A percentile compares a stretch with the other conserved stretches of the same genome.
Evolutionary conservation across 1,139 yeast species (phyloP).

Genomic region (Candida glucosophila): DNA sequence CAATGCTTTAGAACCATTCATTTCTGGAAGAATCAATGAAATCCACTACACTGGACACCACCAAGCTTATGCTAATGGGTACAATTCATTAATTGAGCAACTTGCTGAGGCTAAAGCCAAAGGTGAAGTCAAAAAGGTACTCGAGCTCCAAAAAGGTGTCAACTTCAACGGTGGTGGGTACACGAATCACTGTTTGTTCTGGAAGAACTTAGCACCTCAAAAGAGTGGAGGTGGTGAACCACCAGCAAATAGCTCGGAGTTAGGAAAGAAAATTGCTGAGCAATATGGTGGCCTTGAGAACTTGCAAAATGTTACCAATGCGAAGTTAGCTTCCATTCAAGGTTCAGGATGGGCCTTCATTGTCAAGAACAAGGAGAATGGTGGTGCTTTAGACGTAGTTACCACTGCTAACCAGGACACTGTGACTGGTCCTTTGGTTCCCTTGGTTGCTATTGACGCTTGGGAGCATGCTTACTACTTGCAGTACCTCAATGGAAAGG

Average conservation of each 20-base stretch:
- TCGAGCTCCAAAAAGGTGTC: slow-evolving; percentile 70
- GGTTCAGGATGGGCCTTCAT: slow-evolving; percentile 98
- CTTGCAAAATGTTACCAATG: slow-evolving; percentile 59
- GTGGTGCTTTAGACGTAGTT: slow-evolving; percentile 68
- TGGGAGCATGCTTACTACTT: slow-evolving; percentile 99
- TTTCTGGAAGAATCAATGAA: slow-evolving; percentile 85
- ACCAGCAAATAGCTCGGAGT: slow-evolving; percentile 49
- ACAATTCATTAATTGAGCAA: slow-evolving; percentile 76
- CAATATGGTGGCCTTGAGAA: slow-evolving; percentile 77
- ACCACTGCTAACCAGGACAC: slow-evolving; percentile 91
- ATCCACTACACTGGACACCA: slow-evolving; percentile 89
- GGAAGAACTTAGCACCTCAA: slow-evolving; percentile 85
- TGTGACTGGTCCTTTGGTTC: slow-evolving; percentile 62
- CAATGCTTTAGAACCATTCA: slow-evolving; percentile 83
- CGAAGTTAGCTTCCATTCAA: slow-evolving; percentile 84
- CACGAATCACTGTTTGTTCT: slow-evolving; percentile 78
- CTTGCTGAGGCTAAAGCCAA: slow-evolving; percentile 60
- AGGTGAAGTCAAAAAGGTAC: slow-evolving; percentile 58
- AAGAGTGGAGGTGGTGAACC: slow-evolving; percentile 81
- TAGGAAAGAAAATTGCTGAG: slow-evolving; percentile 53
- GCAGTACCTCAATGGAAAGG: slow-evolving; percentile 93
- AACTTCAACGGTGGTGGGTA: slow-evolving; percentile 96
- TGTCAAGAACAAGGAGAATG: slow-evolving; percentile 79
- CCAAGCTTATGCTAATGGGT: slow-evolving; percentile 88
- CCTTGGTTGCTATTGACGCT: slow-evolving; percentile 90